These are phyloP conservation scores for Porcisia deanei DNA, from an alignment of 208 protist genomes.

Conservation along the genomic window DNA sequence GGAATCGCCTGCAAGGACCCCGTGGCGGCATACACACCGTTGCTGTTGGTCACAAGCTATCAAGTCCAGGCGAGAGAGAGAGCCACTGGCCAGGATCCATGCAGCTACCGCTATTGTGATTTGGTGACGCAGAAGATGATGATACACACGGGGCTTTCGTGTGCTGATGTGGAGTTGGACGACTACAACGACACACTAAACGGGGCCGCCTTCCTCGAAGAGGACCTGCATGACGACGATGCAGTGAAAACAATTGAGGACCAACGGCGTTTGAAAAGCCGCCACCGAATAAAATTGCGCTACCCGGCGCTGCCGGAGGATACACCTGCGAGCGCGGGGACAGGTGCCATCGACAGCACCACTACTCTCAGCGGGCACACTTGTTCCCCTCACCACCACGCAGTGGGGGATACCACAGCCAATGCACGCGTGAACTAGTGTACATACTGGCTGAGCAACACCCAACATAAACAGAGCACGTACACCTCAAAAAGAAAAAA, in stretches of 20 bases:
- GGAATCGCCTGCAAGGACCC: conserved; percentile 6
- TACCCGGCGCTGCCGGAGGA: neutral
- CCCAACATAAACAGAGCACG: too few species aligned
- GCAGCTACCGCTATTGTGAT: conserved; percentile 28
- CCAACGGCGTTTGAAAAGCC: neutral
- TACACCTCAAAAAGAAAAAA: too few species aligned
- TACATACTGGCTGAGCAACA: too few species aligned
- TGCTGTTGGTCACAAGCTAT: conserved; percentile 21
- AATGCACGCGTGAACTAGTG: too few species aligned
- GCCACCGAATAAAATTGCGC: neutral
- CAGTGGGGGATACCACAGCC: neutral
- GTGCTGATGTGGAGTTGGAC: conserved; percentile 22
- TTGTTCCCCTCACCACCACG: neutral
- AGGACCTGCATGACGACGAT: neutral
- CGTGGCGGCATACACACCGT: conserved; percentile 13
- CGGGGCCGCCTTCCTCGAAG: conserved; percentile 14
- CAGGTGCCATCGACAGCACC: neutral
- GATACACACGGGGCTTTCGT: conserved; percentile 16
- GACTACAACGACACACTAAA: conserved; percentile 51
- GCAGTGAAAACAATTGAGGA: neutral
- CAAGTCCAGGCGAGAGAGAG: conserved; percentile 11
- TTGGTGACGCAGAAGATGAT: conserved; percentile 29
- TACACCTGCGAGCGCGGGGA: neutral
- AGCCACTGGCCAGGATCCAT: conserved; percentile 2
- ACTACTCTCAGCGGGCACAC: neutral